Evolutionary conservation across 2,329 filamentous ascomycete species (phyloP), one percentile per base, ranked within the genome.

Genomic region (Helotiales sp.): DNA sequence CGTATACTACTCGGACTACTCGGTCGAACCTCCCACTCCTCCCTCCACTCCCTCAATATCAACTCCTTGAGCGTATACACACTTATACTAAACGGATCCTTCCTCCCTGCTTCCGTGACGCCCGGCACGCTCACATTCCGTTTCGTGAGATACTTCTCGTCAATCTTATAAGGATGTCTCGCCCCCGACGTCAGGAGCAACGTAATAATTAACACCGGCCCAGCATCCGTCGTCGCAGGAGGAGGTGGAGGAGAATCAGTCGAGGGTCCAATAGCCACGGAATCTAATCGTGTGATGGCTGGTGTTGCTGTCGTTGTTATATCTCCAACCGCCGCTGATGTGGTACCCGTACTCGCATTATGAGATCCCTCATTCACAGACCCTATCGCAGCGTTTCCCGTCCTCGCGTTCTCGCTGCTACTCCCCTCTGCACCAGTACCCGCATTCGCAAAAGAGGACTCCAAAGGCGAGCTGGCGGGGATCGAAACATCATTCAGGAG

Each of bases 41-140:
- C 87, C 66, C 91, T 82, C 93, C 93, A 98, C 73, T 97, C 93
- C 67, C 91, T 83, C 77, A 95, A 83, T 71, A 98, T 96, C 70
- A 97, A 78, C 76, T 97, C 92, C 75, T 97, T 97, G 64, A 98
- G 77, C 2, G 91, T 96, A 72, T 97, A 96, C 51, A 96, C 88
- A 65, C 90, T 96, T 75, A 98, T 91, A 70, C 88, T 90, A 71
- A 91, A 93, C 1, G 92, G 92, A 70, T 97, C 91, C 63, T 83
- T 81, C 60, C 75, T 79, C 30, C 85, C 86, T 25, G 74, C 71
- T 58, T 82, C 80, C 9, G 79, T 83, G 63, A 83, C 75, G 30
- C 87, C 87, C 19, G 91, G 88, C 1, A 95, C 84, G 48, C 82
- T 83, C 54, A 96, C 90, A 66, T 88, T 90, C 59, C 91, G 85